Evolutionary conservation across 306 rosid genomes (phyloP).

Genomic region (Oemleria cerasiformis): DNA sequence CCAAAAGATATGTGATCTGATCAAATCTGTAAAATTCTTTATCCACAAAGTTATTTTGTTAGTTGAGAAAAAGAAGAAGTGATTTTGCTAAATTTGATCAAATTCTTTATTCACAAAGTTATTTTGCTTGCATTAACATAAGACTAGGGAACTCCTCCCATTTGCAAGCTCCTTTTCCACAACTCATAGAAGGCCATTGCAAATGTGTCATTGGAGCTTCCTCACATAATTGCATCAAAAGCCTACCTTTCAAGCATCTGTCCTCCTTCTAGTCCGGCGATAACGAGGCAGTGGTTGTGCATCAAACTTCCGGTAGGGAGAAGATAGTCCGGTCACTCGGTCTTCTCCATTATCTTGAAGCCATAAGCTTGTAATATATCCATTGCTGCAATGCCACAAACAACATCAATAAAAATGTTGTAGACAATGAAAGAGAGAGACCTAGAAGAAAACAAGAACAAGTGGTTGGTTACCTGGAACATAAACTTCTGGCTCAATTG

Average conservation of each 20-base stretch:
- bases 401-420: neutral
- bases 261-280: neutral
- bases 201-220: slow-evolving; percentile 3
- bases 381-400: slow-evolving; percentile 53
- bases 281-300: neutral
- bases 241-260: neutral
- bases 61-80: neutral
- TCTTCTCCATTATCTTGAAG: slow-evolving; percentile 74
- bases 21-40: neutral
- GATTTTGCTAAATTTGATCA: neutral
- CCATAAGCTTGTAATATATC: slow-evolving; percentile 80
- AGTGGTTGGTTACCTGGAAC: slow-evolving; percentile 55
- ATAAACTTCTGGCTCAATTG: slow-evolving; percentile 73
- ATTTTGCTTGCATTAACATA: slow-evolving; percentile 3
- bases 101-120: neutral
- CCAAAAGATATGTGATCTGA: neutral
- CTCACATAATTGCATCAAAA: neutral
- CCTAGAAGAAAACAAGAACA: slow-evolving; percentile 10
- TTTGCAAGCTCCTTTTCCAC: slow-evolving; percentile 3
- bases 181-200: neutral
- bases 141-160: slow-evolving; percentile 5
- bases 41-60: no score
- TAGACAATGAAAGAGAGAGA: neutral
- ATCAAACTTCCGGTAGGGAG: neutral
- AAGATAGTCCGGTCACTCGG: slow-evolving; percentile 29